Conservation (phyloP, 768 basidiomycete species). For the Tremella fuciformis region DNA sequence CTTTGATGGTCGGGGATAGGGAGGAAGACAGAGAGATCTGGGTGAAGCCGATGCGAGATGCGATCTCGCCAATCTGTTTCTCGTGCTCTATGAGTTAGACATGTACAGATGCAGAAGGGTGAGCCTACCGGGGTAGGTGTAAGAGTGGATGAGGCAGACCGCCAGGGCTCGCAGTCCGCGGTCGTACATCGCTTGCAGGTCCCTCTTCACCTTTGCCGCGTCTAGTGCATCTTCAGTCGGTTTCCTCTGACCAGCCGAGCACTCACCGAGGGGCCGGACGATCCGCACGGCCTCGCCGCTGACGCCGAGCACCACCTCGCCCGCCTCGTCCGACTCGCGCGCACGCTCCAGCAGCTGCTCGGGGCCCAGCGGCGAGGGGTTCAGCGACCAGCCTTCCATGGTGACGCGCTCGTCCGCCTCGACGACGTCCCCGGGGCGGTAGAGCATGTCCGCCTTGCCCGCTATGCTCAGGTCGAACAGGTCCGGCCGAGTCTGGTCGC, state of each 20-base stretch:
- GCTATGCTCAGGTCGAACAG: slow-evolving; percentile 90
- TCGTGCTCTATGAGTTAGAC: slow-evolving; percentile 54
- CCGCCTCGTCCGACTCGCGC: slow-evolving; percentile 9
- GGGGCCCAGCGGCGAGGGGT: slow-evolving; percentile 6
- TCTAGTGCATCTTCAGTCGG: slow-evolving; percentile 54
- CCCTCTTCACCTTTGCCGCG: slow-evolving; percentile 56
- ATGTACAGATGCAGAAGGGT: too few species aligned
- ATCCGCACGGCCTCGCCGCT: slow-evolving; percentile 28
- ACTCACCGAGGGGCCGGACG: slow-evolving; percentile 17
- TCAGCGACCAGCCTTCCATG: slow-evolving; percentile 1
- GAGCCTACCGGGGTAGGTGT: slow-evolving; percentile 41
- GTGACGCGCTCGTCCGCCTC: slow-evolving; percentile 86
- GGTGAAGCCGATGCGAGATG: slow-evolving; percentile 31
- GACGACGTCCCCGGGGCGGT: slow-evolving; percentile 72
- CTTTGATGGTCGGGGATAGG: slow-evolving; percentile 48
- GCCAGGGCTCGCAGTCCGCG: slow-evolving; percentile 81
- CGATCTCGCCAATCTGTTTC: slow-evolving; percentile 22
- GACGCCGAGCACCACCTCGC: slow-evolving; percentile 15
- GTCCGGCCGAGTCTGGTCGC: slow-evolving; percentile 88
- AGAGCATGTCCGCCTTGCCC: slow-evolving; percentile 50
- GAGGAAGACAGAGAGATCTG: slow-evolving; percentile 25
- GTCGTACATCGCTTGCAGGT: slow-evolving; percentile 69
- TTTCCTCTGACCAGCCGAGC: too few species aligned
- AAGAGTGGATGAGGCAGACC: slow-evolving; percentile 83
- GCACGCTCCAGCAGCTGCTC: slow-evolving; percentile 16